Evolutionary conservation across 2,329 filamentous ascomycete genomes (phyloP).

Genomic region (Sarocladium brachiariae): DNA sequence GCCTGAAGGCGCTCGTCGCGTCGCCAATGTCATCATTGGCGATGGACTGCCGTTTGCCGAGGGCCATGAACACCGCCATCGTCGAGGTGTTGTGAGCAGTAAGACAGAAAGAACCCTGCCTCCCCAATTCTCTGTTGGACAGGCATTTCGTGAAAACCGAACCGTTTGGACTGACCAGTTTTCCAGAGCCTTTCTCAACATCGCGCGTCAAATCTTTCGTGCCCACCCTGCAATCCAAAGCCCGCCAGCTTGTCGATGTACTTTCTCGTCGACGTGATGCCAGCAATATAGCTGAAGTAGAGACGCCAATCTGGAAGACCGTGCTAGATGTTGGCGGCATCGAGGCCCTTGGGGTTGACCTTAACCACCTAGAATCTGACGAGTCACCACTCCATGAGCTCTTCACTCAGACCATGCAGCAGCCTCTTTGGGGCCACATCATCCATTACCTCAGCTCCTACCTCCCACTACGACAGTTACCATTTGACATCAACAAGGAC

Average conservation of each 20-base stretch:
- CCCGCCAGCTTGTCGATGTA: slow-evolving; percentile 20
- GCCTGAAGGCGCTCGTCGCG: slow-evolving; percentile 18
- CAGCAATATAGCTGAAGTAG: slow-evolving; percentile 14
- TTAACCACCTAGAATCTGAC: slow-evolving; percentile 24
- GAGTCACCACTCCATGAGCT: slow-evolving; percentile 18
- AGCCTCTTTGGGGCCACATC: slow-evolving; percentile 17
- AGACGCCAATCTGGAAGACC: slow-evolving; percentile 23
- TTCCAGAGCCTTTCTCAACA: slow-evolving; percentile 24
- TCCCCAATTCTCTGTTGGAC: no score
- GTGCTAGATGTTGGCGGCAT: slow-evolving; percentile 29
- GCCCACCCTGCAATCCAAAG: slow-evolving; percentile 28
- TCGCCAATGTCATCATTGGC: slow-evolving; percentile 20
- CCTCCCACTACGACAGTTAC: slow-evolving; percentile 28
- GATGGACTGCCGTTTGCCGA: slow-evolving; percentile 29
- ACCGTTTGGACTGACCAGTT: neutral
- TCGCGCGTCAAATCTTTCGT: slow-evolving; percentile 21
- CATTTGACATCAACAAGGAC: slow-evolving; percentile 27
- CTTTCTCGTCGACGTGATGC: slow-evolving; percentile 11
- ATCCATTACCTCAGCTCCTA: slow-evolving; percentile 27
- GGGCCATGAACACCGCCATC: slow-evolving; percentile 26
- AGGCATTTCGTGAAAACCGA: no score
- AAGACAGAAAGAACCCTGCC: slow-evolving; percentile 11
- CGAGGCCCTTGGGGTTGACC: slow-evolving; percentile 26
- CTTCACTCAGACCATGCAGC: slow-evolving; percentile 20
- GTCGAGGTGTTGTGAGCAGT: slow-evolving; percentile 27